A percentile compares a stretch with the other conserved stretches of the same genome.
Conservation (phyloP, 805 yeast species). For the Nakazawaea ambrosiae region DNA sequence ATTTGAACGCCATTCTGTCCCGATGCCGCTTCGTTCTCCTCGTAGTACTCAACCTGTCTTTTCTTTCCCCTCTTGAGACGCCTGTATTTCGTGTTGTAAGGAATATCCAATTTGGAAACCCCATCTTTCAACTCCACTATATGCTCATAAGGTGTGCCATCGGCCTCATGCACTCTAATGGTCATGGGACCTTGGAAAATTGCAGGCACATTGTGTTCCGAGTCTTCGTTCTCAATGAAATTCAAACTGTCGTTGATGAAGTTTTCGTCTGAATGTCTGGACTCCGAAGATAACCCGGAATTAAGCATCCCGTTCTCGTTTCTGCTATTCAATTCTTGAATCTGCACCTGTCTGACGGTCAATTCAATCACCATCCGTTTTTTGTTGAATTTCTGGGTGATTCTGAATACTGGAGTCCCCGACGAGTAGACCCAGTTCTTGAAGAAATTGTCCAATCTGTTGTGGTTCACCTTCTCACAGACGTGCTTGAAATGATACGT, state of each 20-base stretch:
- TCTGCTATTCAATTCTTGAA: conserved; percentile 39
- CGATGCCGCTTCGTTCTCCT: conserved; percentile 28
- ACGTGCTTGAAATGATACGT: conserved; percentile 83
- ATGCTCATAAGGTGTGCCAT: conserved; percentile 98
- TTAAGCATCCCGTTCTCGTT: conserved; percentile 7
- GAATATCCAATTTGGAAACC: conserved; percentile 83
- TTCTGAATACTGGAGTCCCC: conserved; percentile 83
- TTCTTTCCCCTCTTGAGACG: conserved; percentile 59
- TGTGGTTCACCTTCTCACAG: conserved; percentile 93
- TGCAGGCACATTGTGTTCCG: conserved; percentile 30
- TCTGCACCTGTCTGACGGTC: conserved; percentile 88
- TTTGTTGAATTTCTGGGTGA: conserved; percentile 88
- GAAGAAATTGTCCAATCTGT: conserved; percentile 74
- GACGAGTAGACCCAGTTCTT: conserved; percentile 89
- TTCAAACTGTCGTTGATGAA: conserved; percentile 40
- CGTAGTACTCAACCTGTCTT: conserved; percentile 31
- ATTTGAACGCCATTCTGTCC: conserved; percentile 19
- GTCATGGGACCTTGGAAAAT: conserved; percentile 94
- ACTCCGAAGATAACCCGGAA: conserved; percentile 12
- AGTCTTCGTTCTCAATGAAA: conserved; percentile 34
- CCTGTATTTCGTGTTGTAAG: conserved; percentile 89
- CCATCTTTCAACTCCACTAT: conserved; percentile 86
- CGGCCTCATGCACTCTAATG: conserved; percentile 93
- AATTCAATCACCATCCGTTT: conserved; percentile 91
- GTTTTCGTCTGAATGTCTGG: conserved; percentile 19